Evolutionary conservation across 202 grass and related monocot genomes (phyloP).

Genomic region (Sporobolus alterniflorus): DNA sequence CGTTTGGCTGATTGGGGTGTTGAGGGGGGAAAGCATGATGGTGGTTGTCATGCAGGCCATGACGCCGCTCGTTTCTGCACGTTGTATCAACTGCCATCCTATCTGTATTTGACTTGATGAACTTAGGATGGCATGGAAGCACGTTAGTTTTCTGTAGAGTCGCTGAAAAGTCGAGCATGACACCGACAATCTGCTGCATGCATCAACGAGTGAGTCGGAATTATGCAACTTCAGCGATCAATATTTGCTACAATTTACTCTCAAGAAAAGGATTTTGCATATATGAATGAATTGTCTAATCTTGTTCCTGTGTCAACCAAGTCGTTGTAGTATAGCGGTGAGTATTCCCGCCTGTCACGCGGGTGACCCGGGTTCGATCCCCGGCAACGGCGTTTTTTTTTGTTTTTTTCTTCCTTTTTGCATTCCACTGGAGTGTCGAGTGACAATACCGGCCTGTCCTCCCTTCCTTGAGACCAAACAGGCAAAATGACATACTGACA

Average conservation of each 20-base stretch:
- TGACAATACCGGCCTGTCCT: no score
- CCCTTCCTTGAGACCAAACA: no score
- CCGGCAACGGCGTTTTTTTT: slow-evolving; percentile 33
- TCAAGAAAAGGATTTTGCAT: no score
- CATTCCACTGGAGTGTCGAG: no score
- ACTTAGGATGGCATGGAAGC: not conserved
- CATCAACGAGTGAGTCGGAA: not conserved
- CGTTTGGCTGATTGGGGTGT: not conserved
- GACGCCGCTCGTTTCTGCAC: not conserved
- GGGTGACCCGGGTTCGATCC: slow-evolving; percentile 56
- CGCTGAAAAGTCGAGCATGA: not conserved
- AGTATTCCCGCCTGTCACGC: slow-evolving; percentile 54
- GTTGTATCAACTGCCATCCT: not conserved
- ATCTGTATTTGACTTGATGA: not conserved
- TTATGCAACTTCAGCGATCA: not conserved
- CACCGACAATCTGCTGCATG: not conserved
- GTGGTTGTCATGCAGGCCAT: slow-evolving; percentile 17
- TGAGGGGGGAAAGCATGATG: not conserved
- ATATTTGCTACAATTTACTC: no score
- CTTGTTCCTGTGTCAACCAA: not conserved
- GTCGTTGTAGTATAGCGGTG: slow-evolving; percentile 53
- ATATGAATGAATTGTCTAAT: no score
- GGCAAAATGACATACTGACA: no score
- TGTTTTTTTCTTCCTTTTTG: no score
- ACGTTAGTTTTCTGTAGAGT: not conserved